These are phyloP conservation scores for Cladorrhinum sp. DNA, from an alignment of 2,329 filamentous ascomycete species.

Conservation along the genomic window DNA sequence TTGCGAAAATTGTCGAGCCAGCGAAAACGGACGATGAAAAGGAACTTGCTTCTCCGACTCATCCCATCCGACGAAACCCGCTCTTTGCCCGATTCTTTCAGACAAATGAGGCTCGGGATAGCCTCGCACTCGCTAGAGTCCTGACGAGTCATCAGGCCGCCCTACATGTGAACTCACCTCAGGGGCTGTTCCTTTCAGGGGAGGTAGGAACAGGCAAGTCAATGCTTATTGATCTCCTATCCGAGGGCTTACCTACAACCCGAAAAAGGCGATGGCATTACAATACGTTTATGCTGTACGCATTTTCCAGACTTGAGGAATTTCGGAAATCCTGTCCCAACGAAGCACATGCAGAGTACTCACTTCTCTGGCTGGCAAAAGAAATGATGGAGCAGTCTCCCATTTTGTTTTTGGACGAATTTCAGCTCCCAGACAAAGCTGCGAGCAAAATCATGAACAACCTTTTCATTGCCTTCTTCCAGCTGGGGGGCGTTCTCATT, in stretches of 20 bases:
- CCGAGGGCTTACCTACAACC: constrained; percentile 68
- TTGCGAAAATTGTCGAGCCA: constrained; percentile 48
- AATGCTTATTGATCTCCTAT: constrained; percentile 81
- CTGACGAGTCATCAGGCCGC: constrained; percentile 69
- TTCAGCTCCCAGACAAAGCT: constrained; percentile 75
- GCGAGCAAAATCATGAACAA: constrained; percentile 77
- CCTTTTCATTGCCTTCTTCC: constrained; percentile 76
- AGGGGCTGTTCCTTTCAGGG: constrained; percentile 72
- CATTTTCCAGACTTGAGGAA: constrained; percentile 67
- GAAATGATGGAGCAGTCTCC: constrained; percentile 73
- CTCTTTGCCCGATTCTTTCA: constrained; percentile 59
- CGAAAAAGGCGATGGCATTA: constrained; percentile 79
- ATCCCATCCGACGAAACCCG: constrained; percentile 57
- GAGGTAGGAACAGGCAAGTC: constrained; percentile 82
- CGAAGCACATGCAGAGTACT: constrained; percentile 53
- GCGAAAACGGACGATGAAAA: constrained; percentile 31
- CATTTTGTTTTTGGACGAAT: constrained; percentile 78
- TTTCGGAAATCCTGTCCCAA: constrained; percentile 45
- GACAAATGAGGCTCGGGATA: constrained; percentile 53
- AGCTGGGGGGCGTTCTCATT: constrained; percentile 74
- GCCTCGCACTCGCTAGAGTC: constrained; percentile 64
- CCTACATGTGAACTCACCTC: constrained; percentile 67
- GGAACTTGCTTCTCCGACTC: constrained; percentile 48
- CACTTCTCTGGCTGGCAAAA: constrained; percentile 69
- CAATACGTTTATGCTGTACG: constrained; percentile 82